A percentile compares a stretch with the other conserved stretches of the same genome.
Conservation (phyloP, 1,284 basidiomycete genomes). For the Mycena sp. region DNA sequence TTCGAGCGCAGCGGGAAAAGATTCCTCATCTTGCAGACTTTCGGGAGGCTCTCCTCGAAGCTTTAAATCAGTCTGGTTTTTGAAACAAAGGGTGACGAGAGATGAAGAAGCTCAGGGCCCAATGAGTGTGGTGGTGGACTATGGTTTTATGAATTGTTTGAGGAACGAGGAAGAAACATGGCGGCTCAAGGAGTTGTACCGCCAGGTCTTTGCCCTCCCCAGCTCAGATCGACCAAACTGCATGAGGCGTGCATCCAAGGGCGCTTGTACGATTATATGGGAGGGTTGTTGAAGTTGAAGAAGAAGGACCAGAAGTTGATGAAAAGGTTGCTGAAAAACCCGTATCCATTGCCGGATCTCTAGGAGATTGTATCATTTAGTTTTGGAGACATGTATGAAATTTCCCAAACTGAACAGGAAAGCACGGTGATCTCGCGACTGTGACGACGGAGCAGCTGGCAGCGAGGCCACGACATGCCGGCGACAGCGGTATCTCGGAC, state of each 20-base stretch:
- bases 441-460: too few relatives aligned
- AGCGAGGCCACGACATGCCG: too few relatives aligned
- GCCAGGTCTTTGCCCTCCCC: slow-evolving; percentile 21
- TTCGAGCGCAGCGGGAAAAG: not conserved
- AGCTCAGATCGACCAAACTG: slow-evolving; percentile 33
- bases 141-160: slow-evolving; percentile 41
- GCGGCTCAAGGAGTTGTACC: slow-evolving; percentile 36
- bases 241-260: slow-evolving; percentile 39
- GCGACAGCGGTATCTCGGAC: too few relatives aligned
- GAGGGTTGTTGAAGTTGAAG: not conserved
- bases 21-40: slow-evolving; percentile 31
- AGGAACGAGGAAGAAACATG: slow-evolving; percentile 20
- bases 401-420: too few relatives aligned
- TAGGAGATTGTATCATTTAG: too few relatives aligned
- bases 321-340: slow-evolving; percentile 1
- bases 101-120: slow-evolving; percentile 5
- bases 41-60: slow-evolving; percentile 8
- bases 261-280: slow-evolving; percentile 32
- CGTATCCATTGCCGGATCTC: not conserved
- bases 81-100: slow-evolving; percentile 36
- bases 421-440: too few relatives aligned
- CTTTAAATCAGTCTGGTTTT: slow-evolving; percentile 39
- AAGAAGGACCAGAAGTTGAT: not conserved
- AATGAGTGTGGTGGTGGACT: slow-evolving; percentile 31
- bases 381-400: too few relatives aligned